Percentiles rank a stretch among this genome's conserved stretches.
These are phyloP conservation scores for Cladosporium oxysporum DNA, from an alignment of 2,329 filamentous ascomycete genomes.

Conservation along the genomic window DNA sequence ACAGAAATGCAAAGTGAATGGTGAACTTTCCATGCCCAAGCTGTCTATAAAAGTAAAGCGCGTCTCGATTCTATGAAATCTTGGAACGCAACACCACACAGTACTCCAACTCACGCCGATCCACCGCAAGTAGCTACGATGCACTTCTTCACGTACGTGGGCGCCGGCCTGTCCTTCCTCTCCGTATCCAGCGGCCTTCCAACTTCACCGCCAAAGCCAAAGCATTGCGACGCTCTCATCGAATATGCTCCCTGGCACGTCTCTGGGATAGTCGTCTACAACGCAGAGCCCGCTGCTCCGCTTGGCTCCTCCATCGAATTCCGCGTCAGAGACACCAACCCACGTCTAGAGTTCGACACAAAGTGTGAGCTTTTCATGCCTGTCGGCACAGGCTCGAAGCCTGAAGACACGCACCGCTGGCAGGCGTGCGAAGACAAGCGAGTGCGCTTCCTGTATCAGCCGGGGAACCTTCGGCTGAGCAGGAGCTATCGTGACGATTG, in stretches of 20 bases:
- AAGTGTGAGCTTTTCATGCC: background rate
- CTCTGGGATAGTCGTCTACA: background rate
- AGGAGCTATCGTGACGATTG: constrained; percentile 13
- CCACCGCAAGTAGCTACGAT: background rate
- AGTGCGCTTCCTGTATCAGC: constrained; percentile 2
- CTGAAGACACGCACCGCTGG: constrained; percentile 4
- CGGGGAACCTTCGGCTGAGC: background rate
- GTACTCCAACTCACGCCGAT: background rate
- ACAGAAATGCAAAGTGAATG: constrained; percentile 7
- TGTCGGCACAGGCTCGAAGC: background rate
- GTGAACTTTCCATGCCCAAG: background rate
- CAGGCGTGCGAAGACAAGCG: background rate
- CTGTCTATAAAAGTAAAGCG: background rate
- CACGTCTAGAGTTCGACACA: constrained; percentile 6
- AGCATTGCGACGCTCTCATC: constrained; percentile 3
- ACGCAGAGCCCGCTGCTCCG: background rate
- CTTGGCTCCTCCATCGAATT: constrained; percentile 2
- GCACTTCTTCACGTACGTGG: background rate
- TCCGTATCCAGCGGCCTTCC: background rate
- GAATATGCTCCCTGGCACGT: constrained; percentile 7
- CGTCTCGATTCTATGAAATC: background rate
- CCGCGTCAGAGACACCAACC: constrained; percentile 2
- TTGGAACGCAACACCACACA: background rate
- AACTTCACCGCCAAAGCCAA: background rate
- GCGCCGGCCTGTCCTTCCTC: background rate